Conservation (phyloP, 1,284 basidiomycete species). For the Puccinia triticina region DNA sequence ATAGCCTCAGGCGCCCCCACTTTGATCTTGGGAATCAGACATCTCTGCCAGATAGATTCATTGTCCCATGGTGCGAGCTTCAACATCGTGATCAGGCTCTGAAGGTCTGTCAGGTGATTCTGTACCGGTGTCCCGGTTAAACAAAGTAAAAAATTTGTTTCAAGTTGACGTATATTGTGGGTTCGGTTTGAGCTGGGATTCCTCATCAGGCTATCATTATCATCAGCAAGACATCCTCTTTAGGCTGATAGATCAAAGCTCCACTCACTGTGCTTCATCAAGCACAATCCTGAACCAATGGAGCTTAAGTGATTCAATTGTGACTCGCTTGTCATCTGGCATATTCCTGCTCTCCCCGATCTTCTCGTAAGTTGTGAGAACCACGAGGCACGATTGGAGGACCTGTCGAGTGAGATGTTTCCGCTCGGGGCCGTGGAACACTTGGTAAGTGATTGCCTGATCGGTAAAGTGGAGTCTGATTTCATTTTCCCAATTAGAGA, state of each 20-base stretch:
- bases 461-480: background rate
- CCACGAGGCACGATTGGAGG: background rate
- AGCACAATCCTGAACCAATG: constrained; percentile 60
- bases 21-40: background rate
- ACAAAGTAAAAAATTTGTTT: constrained; percentile 57
- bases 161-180: constrained; percentile 58
- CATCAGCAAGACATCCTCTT: background rate
- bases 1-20: background rate
- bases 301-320: constrained; percentile 46
- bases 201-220: constrained; percentile 56
- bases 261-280: constrained; percentile 57
- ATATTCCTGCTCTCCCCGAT: background rate
- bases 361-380: background rate
- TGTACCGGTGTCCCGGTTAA: constrained; percentile 60
- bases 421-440: background rate
- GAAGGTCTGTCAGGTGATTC: constrained; percentile 59
- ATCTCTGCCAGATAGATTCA: background rate
- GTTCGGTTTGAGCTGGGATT: constrained; percentile 58
- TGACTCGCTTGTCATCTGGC: background rate
- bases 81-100: constrained; percentile 54
- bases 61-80: background rate
- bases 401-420: background rate
- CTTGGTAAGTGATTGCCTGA: background rate
- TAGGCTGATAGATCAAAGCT: no score
- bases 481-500: background rate